Percentiles rank a stretch among this genome's conserved stretches.
phyloP scores from a whole-genome alignment of 257 asterid genomes.

The Rauvolfia tetraphylla region DNA sequence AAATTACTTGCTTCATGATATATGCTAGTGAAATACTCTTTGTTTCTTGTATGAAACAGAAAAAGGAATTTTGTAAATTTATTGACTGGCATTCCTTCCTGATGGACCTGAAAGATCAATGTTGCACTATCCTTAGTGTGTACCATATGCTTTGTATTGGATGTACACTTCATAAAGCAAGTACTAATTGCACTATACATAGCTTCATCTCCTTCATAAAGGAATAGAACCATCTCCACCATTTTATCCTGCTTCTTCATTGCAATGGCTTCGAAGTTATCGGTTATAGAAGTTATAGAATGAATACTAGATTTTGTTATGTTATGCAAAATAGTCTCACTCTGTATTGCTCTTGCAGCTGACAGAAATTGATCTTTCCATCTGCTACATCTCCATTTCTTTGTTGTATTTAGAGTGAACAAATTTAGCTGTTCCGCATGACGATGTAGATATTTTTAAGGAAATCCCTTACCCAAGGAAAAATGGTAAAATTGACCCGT shows the following conservation, averaged over 20 bases:
- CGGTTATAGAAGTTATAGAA: neutral
- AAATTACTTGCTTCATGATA: neutral
- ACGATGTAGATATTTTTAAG: neutral
- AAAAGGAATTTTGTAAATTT: neutral
- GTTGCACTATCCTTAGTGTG: neutral
- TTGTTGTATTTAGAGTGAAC: neutral
- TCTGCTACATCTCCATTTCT: neutral
- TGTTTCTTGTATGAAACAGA: neutral
- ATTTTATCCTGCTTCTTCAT: neutral
- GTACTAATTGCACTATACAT: neutral
- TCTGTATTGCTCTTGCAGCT: neutral
- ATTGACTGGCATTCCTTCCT: neutral
- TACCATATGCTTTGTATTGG: too few species aligned
- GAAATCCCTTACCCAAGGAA: neutral
- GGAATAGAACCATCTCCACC: neutral
- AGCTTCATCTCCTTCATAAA: neutral
- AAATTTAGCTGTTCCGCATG: neutral
- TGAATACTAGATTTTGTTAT: neutral
- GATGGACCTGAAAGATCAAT: neutral
- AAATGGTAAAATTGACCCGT: neutral
- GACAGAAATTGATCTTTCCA: neutral
- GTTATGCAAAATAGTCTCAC: neutral
- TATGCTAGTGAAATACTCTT: neutral
- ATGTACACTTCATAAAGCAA: too few species aligned
- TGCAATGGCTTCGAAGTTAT: neutral